A percentile compares a stretch with the other conserved stretches of the same genome.
phyloP scores from a whole-genome alignment of 2,329 filamentous ascomycete genomes.

The Pseudogymnoascus sp. region DNA sequence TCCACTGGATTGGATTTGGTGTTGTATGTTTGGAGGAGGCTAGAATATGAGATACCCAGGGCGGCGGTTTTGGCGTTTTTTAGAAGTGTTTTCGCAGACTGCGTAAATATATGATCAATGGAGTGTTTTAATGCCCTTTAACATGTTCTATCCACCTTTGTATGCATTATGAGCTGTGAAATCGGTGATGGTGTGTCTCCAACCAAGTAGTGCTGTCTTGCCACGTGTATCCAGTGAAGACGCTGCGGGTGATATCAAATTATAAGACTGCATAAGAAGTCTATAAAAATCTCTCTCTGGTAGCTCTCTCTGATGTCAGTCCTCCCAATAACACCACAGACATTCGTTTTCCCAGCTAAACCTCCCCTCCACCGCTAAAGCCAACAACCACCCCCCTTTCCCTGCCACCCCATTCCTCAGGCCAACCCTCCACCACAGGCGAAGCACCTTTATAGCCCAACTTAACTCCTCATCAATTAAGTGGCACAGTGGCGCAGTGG shows the following conservation, averaged over 20 bases:
- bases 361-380: neutral
- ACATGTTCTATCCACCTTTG: neutral
- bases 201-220: neutral
- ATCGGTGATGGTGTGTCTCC: neutral
- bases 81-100: neutral
- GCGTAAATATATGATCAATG: neutral
- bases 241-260: neutral
- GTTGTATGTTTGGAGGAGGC: neutral
- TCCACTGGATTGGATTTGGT: neutral
- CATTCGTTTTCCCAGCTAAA: neutral
- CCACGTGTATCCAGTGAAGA: slow-evolving; percentile 1
- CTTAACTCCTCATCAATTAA: neutral
- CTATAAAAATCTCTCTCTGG: neutral
- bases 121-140: neutral
- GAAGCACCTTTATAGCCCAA: neutral
- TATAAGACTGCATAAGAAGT: neutral
- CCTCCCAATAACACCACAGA: neutral
- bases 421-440: neutral
- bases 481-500: slow-evolving; percentile 4
- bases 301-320: neutral
- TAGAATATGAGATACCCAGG: neutral
- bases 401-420: neutral
- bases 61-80: slow-evolving; percentile 1
- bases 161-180: neutral
- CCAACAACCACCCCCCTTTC: neutral